Percentiles rank a stretch among this genome's conserved stretches.
Evolutionary conservation across 2,329 filamentous ascomycete genomes (phyloP).

Genomic region (Pseudogymnoascus sp.): DNA sequence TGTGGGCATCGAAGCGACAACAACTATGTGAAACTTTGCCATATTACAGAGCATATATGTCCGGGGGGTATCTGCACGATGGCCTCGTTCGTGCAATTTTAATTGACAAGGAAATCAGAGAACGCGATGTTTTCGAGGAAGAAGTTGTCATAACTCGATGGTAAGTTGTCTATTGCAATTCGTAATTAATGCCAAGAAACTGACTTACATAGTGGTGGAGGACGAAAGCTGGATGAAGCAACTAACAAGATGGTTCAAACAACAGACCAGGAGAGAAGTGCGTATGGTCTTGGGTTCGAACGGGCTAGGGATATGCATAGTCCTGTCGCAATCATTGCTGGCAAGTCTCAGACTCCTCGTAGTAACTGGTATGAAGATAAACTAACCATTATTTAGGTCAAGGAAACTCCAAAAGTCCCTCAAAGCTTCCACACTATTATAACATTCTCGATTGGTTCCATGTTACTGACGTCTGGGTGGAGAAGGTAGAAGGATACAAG

Average conservation of each 20-base stretch:
- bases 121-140: constrained; percentile 51
- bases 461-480: constrained; percentile 62
- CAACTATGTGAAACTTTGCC: constrained; percentile 57
- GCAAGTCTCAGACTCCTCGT: constrained; percentile 32
- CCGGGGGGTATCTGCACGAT: constrained; percentile 47
- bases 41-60: constrained; percentile 56
- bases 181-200: not conserved
- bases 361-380: constrained; percentile 9
- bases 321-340: constrained; percentile 51
- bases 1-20: constrained; percentile 53
- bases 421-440: constrained; percentile 50
- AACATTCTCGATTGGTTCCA: constrained; percentile 64
- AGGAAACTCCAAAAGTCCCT: constrained; percentile 41
- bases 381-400: constrained; percentile 37
- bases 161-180: constrained; percentile 35
- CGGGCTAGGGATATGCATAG: constrained; percentile 40
- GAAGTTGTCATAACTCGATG: constrained; percentile 59
- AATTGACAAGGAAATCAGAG: constrained; percentile 47
- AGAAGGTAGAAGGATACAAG: constrained; percentile 37
- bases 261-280: constrained; percentile 39
- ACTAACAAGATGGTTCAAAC: constrained; percentile 39
- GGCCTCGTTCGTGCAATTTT: constrained; percentile 51
- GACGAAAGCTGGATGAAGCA: constrained; percentile 39
- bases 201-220: constrained; percentile 44
- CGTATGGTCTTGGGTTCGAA: constrained; percentile 34